Evolutionary conservation across 2,329 filamentous ascomycete genomes (phyloP), one percentile per base, ranked within the genome.

Genomic region (Fusarium sp.): DNA sequence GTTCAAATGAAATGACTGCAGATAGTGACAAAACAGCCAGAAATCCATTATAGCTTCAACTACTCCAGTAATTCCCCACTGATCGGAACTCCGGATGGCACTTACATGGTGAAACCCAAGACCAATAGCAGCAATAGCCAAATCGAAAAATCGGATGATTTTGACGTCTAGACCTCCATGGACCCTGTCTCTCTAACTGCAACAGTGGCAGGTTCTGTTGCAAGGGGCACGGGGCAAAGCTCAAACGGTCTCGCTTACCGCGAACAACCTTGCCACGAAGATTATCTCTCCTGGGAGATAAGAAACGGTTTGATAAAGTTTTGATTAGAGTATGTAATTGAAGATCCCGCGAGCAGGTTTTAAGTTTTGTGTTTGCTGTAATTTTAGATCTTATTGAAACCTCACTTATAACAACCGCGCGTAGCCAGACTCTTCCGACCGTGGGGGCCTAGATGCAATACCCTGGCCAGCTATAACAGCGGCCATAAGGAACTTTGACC

Each of bases 211-310:
- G 44, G 24, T 39, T 17, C 51, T 19, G 9, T 39, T 39, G 32
- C 51, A 49, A 55, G 51, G 51, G 51, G 51, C 32, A 3, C 17
- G 35, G 35, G 35, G 35, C 35, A 7, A 49, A 39, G n/a, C 51
- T 55, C 51, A 55, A 55, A 55, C 51, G n/a, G 51, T 22, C 15
- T 49, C 30, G 51, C 44, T 39, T 55, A 52, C 32, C 30, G 32
- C 14, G 15, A 30, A 30, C 30, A 37, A n/a, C 35, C 17, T n/a
- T n/a, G 17, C 35, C 35, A 17, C 15, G 7, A 37, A 37, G 7
- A 11, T 37, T 19, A n/a, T 37, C 35, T 37, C 8, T 33, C 7
- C 15, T 3, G 8, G 9, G 17, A n/a, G 35, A n/a, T 37, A 37
- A 37, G 35, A 37, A 37, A n/a, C n/a, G 17, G 35, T 37, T n/a